phyloP scores from a whole-genome alignment of 768 basidiomycete genomes.

The Hirschioporus abietinus region DNA sequence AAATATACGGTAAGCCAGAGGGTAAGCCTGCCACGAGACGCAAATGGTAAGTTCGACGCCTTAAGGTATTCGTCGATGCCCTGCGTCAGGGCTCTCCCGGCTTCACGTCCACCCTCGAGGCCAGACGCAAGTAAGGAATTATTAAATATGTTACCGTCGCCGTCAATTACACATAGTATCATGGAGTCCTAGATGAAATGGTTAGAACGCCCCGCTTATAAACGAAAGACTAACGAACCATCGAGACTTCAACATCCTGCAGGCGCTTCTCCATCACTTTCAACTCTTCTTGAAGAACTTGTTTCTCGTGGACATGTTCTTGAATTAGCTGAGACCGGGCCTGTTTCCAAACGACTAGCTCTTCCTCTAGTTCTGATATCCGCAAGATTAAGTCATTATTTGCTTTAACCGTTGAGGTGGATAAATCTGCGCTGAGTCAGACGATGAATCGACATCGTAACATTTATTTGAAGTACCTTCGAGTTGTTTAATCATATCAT shows the following conservation, averaged over 20 bases:
- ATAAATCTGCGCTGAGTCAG: conserved; percentile 43
- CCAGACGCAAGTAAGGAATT: conserved; percentile 56
- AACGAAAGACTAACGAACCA: conserved; percentile 21
- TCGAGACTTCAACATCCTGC: conserved; percentile 50
- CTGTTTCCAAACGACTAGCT: conserved; percentile 66
- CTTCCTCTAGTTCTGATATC: conserved; percentile 62
- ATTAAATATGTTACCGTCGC: conserved; percentile 63
- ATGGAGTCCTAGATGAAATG: conserved; percentile 29
- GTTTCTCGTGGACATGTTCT: conserved; percentile 54
- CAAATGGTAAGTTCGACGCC: conserved; percentile 52
- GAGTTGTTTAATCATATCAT: conserved; percentile 58
- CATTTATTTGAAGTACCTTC: conserved; percentile 37
- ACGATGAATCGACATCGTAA: conserved; percentile 10
- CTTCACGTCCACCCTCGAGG: conserved; percentile 54
- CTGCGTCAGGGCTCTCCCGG: conserved; percentile 61
- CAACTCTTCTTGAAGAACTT: conserved; percentile 64
- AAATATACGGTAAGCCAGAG: conserved; percentile 74
- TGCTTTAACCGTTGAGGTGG: conserved; percentile 55
- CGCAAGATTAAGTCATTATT: conserved; percentile 60
- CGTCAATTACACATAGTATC: conserved; percentile 72
- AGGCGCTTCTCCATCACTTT: conserved; percentile 61
- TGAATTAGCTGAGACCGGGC: conserved; percentile 62
- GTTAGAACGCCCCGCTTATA: conserved; percentile 6
- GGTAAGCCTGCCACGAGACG: conserved; percentile 48
- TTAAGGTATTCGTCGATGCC: conserved; percentile 64